Base-by-base conservation (phyloP, 2,329 filamentous ascomycete genomes). In the Dothiorella sarmentorum region DNA sequence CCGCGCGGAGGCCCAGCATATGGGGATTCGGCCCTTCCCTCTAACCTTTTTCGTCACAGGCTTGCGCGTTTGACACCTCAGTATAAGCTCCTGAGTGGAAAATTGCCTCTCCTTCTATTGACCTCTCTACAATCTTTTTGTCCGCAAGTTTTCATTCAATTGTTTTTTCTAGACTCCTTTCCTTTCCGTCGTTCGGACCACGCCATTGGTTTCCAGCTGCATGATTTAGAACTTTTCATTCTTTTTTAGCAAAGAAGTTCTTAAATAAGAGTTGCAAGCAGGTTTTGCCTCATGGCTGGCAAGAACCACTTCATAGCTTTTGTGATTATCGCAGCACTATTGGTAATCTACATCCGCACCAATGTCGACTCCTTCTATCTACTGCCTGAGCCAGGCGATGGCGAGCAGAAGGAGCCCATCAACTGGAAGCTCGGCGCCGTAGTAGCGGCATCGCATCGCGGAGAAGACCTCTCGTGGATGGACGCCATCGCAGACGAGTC, bases 1-100 rank as follows among this genome's bases (percentile, higher is more conserved):
- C 43, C n/a, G 35, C 24, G 18, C 20, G 11, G 22, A 18, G 35
- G 35, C n/a, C 37, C 33, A n/a, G 17, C 13, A 38, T 29, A 45
- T 45, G 43, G 43, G 24, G 49, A 53, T 53, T 53, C 49, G 49
- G 49, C 20, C 49, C 49, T 53, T 38, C 49, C 22, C 22, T 40
- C 18, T 45, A 26, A 40, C 33, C 35, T 27, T 15, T 40, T 40
- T 40, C n/a, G n/a, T 53, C 20, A 7, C 17, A 45, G 26, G 43
- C 43, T 45, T 40, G 37, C 49, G 49, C 49, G 49, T 53, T 40
- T 38, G 24, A 40, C 49, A 37, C 49, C 49, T 52, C 18, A 20
- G 31, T 27, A 53, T 17, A 15, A 27, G 17, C 49, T 53, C 49
- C 49, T 53, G 49, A 43, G 40, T 13, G 20, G 33, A 53, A 40